Percentiles rank a stretch among this genome's conserved stretches.
Conservation (phyloP, 208 protist species). For the Trypanosoma rangeli region DNA sequence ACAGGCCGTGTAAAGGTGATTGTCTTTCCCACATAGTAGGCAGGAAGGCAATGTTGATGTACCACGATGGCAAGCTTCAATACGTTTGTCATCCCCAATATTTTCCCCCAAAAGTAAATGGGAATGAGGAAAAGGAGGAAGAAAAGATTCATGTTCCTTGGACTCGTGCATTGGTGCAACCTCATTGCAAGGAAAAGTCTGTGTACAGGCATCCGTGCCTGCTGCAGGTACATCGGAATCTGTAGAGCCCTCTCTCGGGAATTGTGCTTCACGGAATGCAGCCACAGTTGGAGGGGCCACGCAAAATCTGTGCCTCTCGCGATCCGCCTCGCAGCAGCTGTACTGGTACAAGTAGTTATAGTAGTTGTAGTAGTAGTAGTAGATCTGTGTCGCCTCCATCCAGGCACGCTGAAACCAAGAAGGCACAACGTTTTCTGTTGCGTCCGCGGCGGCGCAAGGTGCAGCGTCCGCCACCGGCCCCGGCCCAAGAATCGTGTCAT, state of each 20-base stretch:
- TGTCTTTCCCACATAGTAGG: constrained; percentile 37
- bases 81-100: neutral
- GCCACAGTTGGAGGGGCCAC: neutral
- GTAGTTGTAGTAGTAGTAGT: constrained; percentile 7
- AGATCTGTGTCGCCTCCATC: neutral
- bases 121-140: neutral
- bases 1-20: constrained; percentile 45
- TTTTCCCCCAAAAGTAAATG: neutral
- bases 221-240: neutral
- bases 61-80: constrained; percentile 1
- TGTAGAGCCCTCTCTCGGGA: neutral
- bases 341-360: constrained; percentile 1
- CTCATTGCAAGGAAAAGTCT: neutral
- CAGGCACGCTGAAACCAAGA: neutral
- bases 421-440: neutral
- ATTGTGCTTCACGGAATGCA: neutral
- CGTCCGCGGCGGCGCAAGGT: neutral
- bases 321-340: neutral
- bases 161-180: neutral
- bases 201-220: neutral
- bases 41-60: constrained; percentile 17
- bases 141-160: neutral
- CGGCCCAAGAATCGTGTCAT: neutral
- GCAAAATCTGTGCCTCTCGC: neutral
- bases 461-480: neutral